These are phyloP conservation scores for Avena atlantica DNA, from an alignment of 176 grass and related monocot genomes.

Conservation along the genomic window DNA sequence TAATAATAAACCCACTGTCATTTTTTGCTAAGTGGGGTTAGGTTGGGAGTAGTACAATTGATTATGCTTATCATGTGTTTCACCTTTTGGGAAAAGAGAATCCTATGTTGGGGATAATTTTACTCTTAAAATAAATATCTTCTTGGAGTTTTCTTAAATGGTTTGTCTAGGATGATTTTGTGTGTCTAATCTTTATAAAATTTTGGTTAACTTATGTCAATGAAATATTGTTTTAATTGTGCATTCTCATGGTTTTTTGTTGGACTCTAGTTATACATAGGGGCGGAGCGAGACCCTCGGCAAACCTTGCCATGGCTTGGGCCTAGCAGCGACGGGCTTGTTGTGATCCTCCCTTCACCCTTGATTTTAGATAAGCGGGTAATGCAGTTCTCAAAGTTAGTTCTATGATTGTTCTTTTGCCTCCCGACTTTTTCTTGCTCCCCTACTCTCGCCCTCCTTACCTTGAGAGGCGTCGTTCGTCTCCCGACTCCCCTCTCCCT, in stretches of 20 bases:
- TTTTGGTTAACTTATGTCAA: background rate
- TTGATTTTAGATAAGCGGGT: too few species aligned
- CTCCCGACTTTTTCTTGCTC: too few species aligned
- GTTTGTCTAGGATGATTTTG: background rate
- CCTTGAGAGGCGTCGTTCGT: too few species aligned
- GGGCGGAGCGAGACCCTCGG: too few species aligned
- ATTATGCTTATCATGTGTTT: conserved; percentile 43
- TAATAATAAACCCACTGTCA: background rate
- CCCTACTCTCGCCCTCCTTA: too few species aligned
- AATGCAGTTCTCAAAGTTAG: too few species aligned
- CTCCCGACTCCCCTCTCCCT: too few species aligned
- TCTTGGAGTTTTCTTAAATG: conserved; percentile 5
- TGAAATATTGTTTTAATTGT: background rate
- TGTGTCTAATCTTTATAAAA: background rate
- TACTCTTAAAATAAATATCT: conserved; percentile 39
- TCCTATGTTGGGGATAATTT: conserved; percentile 45
- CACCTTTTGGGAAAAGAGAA: conserved; percentile 39
- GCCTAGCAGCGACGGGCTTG: too few species aligned
- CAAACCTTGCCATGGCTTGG: too few species aligned
- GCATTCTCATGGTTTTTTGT: background rate
- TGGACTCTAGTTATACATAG: too few species aligned
- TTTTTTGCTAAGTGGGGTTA: conserved; percentile 23
- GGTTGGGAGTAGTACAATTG: conserved; percentile 46
- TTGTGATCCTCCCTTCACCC: too few species aligned
- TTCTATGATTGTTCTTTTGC: too few species aligned